Evolutionary conservation across 2,329 filamentous ascomycete species (phyloP), one percentile per base, ranked within the genome.

Genomic region (Sarocladiaceae sp.): DNA sequence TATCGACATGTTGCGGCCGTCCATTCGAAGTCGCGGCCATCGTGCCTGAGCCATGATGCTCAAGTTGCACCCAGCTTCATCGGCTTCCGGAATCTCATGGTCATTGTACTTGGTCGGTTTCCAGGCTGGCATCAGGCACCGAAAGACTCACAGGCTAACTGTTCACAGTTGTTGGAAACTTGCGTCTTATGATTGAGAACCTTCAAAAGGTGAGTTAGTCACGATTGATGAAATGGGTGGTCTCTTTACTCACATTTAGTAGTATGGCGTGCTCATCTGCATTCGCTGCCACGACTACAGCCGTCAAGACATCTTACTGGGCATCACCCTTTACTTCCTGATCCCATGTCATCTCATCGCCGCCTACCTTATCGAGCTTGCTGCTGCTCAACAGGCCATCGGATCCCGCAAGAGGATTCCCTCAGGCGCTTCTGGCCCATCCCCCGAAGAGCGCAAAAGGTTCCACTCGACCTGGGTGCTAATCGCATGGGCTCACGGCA

Each of bases 241-340:
- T 22, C 20, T 7, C n/a, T 23, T 20, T 10, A 12, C 47, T 37
- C 29, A 50, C 29, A 51, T 15, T 18, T 4, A 17, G 15, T 20
- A 93, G 88, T 99, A 99, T 66, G 94, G 94, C 51, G 90, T 97
- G 53, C 77, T 97, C 54, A 95, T 99, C 58, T 97, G 93, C 65
- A 76, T 99, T 55, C 83, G 83, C 58, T 96, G 92, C 66, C 91
- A 96, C 68, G 89, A 95, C 69, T 95, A 94, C 65, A 84, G 87
- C 52, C 81, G 78, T 52, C 82, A 88, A 61, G 92, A 97, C 64
- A 62, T 96, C 23, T 67, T 87, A 36, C 79, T 92, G 39, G 92
- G 90, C 17, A 75, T 87, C 7, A 75, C 87, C 12, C 82, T 97
- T 50, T 97, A 94, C 69, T 82, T 92, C 52, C 79, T 93, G 29